Base-by-base conservation (phyloP, 805 yeast genomes). In the Yarrowia keelungensis region DNA sequence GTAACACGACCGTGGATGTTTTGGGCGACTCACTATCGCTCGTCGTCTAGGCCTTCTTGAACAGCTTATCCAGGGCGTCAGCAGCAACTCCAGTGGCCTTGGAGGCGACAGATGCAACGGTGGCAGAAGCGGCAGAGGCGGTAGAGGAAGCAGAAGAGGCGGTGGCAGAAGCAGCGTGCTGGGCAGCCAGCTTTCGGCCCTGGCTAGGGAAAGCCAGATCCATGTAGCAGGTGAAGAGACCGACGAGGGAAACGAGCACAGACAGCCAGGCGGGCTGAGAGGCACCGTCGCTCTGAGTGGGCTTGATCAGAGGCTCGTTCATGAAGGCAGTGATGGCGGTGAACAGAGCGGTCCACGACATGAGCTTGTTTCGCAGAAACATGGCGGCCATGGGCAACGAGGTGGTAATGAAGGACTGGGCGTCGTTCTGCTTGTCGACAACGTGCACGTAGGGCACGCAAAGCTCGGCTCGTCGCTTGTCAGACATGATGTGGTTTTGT, bases 351-450 rank as follows among this genome's bases (percentile, higher is more conserved):
- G 77, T 72, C 81, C 81, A 79, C 19, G 78, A 73, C 69, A 79
- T 71, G 67, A 78, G 65, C 73, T 76, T 76, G 69, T 79, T 77
- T 65, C 77, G 70, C 73, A 79, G 69, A 69, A 79, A 78, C 79
- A 79, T 79, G 67, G 80, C 81, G 15, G 77, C 78, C 73, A 79
- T 72, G 19, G 81, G 81, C 71, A 79, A 69, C 9, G 78, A 70
- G 69, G 71, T 71, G 67, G 76, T 68, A 69, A 77, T 69, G 69
- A 73, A 58, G 36, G 74, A 46, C 67, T 62, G 67, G 32, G 67
- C 67, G 8, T 62, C 67, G 56, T 47, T 47, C 67, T 47, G 56
- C 39, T 62, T 62, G 56, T 62, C 67, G 39, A 62, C 67, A 12
- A 62, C 56, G n/a, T 62, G 67, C 54, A 62, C 67, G 56, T 62